These are phyloP conservation scores for Crithidia mellificae DNA, from an alignment of 208 protist species.

Conservation along the genomic window DNA sequence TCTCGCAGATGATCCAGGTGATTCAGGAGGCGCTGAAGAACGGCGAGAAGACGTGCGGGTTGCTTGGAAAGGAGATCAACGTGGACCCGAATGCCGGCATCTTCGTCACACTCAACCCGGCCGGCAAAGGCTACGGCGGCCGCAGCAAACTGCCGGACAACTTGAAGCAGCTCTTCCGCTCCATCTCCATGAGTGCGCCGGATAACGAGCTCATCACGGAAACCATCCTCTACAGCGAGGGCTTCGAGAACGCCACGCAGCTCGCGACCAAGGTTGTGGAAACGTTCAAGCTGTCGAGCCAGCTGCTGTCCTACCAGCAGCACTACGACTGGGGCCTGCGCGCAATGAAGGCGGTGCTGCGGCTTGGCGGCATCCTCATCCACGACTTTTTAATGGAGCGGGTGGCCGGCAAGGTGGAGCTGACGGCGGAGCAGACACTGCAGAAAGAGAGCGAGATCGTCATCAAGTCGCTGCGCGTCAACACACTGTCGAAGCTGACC, in stretches of 20 bases:
- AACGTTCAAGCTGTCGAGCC: slow-evolving; percentile 93
- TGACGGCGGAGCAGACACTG: slow-evolving; percentile 64
- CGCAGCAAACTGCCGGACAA: slow-evolving; percentile 98
- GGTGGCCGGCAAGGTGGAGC: slow-evolving; percentile 63
- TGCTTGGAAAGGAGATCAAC: slow-evolving; percentile 92
- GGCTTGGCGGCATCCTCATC: slow-evolving; percentile 90
- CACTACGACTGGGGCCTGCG: slow-evolving; percentile 99
- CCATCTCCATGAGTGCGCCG: slow-evolving; percentile 98
- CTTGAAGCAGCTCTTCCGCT: slow-evolving; percentile 98
- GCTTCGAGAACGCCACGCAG: slow-evolving; percentile 94
- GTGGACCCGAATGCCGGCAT: slow-evolving; percentile 97
- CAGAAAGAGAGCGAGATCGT: slow-evolving; percentile 93
- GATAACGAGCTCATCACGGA: slow-evolving; percentile 98
- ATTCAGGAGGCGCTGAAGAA: slow-evolving; percentile 97
- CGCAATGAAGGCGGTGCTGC: slow-evolving; percentile 96
- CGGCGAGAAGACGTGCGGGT: slow-evolving; percentile 74
- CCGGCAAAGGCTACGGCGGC: slow-evolving; percentile 98
- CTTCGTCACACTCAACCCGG: slow-evolving; percentile 99
- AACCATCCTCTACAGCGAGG: slow-evolving; percentile 97
- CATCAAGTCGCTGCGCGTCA: slow-evolving; percentile 96
- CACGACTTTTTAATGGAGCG: slow-evolving; percentile 86
- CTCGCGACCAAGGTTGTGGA: slow-evolving; percentile 93
- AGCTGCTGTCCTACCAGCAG: slow-evolving; percentile 96
- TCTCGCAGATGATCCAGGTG: slow-evolving; percentile 99
- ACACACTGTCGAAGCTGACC: slow-evolving; percentile 98